Evolutionary conservation across 306 rosid genomes (phyloP), one percentile per base, ranked within the genome.

Genomic region (Prunus dulcis): DNA sequence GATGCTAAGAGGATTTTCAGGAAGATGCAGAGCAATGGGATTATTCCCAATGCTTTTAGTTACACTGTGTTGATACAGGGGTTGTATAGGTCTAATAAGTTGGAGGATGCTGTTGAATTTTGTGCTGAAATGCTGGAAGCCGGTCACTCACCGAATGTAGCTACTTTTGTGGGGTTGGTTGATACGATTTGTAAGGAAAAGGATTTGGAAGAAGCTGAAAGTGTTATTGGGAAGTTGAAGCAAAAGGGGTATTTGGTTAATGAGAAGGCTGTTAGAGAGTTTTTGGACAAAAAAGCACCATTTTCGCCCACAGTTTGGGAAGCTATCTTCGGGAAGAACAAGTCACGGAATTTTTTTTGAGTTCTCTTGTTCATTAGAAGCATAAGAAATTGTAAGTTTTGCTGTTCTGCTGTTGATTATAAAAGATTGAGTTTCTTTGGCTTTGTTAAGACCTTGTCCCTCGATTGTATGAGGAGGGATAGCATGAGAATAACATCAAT

Each of bases 121-220:
- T 92, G 97, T 25, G n/a, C 85, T 3, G 97, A 95, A 81, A 95
- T 95, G 98, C 75, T 95, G 82, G 89, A 90, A 73, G 87, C 89
- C 7, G 93, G 97, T 67, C 88, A 90, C 75, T 89, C 92, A 38
- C 97, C 93, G 32, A 92, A 95, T 76, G 88, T 86, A 20, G n/a
- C 78, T 12, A 89, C 98, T 72, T 92, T 95, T 56, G 89, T 95
- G 8, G 92, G 89, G 65, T 53, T 92, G 69, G 83, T 90, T 64
- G 89, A 88, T 58, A 77, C 82, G 80, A 63, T 90, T 78, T 92
- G 97, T 80, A 82, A 74, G 75, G 90, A 85, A 60, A 89, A 75
- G 71, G 93, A 90, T 1, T 77, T 88, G 20, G 93, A 88, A 53
- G 97, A 88, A 85, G 93, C 91, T 34, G 84, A 78, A 67, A 79